Conservation (phyloP, 257 asterid species). For the Jasminum sambac region DNA sequence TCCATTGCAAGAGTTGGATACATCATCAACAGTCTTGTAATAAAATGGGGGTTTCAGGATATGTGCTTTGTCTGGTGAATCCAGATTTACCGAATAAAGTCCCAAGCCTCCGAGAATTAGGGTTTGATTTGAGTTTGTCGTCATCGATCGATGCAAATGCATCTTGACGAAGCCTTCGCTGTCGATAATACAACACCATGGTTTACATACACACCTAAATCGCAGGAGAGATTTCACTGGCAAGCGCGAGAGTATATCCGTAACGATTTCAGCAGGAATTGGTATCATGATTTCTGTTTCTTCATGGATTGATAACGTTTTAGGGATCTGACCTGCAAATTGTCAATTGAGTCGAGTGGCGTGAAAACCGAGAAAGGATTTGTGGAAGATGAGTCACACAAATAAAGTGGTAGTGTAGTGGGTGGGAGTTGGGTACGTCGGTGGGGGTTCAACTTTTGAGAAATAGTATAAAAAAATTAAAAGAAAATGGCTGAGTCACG, state of each 20-base stretch:
- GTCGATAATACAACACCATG: constrained; percentile 40
- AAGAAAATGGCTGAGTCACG: too few species aligned
- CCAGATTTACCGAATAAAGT: constrained; percentile 34
- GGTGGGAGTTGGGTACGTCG: too few species aligned
- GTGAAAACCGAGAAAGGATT: neutral
- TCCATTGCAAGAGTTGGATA: constrained; percentile 48
- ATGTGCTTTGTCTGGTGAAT: constrained; percentile 30
- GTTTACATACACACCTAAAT: constrained; percentile 39
- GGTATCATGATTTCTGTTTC: neutral
- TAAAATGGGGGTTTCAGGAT: constrained; percentile 42
- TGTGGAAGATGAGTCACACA: neutral
- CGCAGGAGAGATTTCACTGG: constrained; percentile 51
- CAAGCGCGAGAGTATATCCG: constrained; percentile 49
- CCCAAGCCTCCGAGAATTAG: constrained; percentile 45
- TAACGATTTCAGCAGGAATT: constrained; percentile 31
- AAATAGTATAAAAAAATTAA: too few species aligned
- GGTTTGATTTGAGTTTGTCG: constrained; percentile 27
- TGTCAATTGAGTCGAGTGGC: neutral
- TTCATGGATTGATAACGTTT: neutral
- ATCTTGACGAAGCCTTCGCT: constrained; percentile 37
- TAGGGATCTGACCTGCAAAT: neutral
- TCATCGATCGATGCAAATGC: constrained; percentile 36
- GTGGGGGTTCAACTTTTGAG: too few species aligned
- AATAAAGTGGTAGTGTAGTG: neutral
- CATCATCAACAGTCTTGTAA: constrained; percentile 35